Evolutionary conservation across 1,284 basidiomycete genomes (phyloP).

Genomic region (Tetrapyrgos nigripes): DNA sequence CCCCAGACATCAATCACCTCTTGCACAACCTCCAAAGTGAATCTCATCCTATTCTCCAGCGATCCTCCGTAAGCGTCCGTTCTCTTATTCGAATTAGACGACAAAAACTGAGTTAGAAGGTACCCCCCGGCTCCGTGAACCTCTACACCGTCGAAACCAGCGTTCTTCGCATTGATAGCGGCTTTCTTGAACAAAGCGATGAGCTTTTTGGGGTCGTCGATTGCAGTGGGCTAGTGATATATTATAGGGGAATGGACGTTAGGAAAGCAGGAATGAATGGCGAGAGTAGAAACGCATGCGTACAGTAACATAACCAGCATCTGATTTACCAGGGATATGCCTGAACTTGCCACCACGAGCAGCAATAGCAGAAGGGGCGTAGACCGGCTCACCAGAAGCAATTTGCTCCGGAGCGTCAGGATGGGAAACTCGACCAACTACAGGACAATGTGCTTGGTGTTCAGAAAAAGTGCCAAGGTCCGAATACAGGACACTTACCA

Average conservation of each 20-base stretch:
- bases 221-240: slow-evolving; percentile 42
- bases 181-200: slow-evolving; percentile 55
- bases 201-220: slow-evolving; percentile 46
- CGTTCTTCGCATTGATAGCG: slow-evolving; percentile 60
- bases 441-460: background rate
- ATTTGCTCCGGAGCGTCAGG: slow-evolving; percentile 29
- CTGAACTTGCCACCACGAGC: slow-evolving; percentile 45
- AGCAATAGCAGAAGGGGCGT: slow-evolving; percentile 40
- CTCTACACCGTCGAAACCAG: slow-evolving; percentile 74
- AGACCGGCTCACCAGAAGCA: slow-evolving; percentile 33
- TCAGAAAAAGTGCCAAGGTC: background rate
- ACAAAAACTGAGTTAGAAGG: slow-evolving; percentile 59
- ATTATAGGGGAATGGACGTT: slow-evolving; percentile 37
- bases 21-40: slow-evolving; percentile 58
- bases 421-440: slow-evolving; percentile 27
- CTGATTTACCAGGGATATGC: slow-evolving; percentile 38
- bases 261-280: slow-evolving; percentile 34
- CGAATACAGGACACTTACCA: slow-evolving; percentile 10
- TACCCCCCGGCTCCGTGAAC: slow-evolving; percentile 55
- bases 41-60: slow-evolving; percentile 59
- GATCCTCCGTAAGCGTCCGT: slow-evolving; percentile 69
- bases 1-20: slow-evolving; percentile 57
- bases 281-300: background rate
- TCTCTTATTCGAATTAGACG: slow-evolving; percentile 57
- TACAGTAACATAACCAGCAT: slow-evolving; percentile 41